Evolutionary conservation across 495 filamentous ascomycete genomes (phyloP), one percentile per base, ranked within the genome.

Genomic region (Annulohypoxylon nitens): DNA sequence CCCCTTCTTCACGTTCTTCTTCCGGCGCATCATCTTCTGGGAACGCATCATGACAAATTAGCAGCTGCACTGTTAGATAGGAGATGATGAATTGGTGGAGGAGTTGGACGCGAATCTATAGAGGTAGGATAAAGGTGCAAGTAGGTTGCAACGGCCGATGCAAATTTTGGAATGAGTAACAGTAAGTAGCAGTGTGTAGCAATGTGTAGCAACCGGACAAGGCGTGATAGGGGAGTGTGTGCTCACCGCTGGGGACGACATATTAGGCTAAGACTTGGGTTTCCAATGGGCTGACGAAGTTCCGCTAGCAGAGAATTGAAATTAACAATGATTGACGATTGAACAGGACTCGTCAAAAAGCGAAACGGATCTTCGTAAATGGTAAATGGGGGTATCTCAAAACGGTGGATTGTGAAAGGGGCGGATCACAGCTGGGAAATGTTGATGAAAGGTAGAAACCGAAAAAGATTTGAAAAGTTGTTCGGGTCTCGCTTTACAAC

Each of bases 1-100:
- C 75, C 96, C 96, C 91, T 98, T 99, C 92, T 99, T 99, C 85
- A 98, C 95, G 88, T 98, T 98, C 90, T 99, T 99, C 95, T 99
- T 99, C 80, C 94, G 91, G 84, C 96, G 95, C 82, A 97, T 94
- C 91, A 97, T 94, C 82, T 95, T 93, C 92, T 94, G 83, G 67
- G 75, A 78, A 70, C 75, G 78, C 75, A 79, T 75, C 68, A 70
- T 71, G 73, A 67, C 74, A 73, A 75, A 76, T 84, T 83, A 83
- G 81, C 51, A 70, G 16, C 11, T 64, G 39, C 34, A 66, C 67
- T 33, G 37, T 51, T 9, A 59, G 39, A 69, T 20, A 53, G 54
- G 57, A 43, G 30, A 65, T 39, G 67, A 68, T 39, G 36, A 20
- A 61, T 66, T 37, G 61, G 37, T 11, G 33, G 60, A 26, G 64